phyloP scores from a whole-genome alignment of 1,284 basidiomycete species.

The Microstroma glucosiphilum region DNA sequence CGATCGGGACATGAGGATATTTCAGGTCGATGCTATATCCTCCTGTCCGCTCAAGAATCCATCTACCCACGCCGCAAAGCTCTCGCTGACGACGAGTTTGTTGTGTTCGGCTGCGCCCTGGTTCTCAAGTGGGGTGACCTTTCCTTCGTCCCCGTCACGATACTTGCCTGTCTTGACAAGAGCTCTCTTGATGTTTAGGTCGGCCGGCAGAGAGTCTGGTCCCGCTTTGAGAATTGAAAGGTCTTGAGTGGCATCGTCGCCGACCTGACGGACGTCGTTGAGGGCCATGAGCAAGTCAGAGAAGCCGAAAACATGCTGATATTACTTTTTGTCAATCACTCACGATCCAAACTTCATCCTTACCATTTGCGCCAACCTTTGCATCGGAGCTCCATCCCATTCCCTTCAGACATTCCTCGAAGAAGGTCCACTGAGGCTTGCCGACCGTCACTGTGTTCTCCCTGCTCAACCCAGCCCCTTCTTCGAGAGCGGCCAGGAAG shows the following conservation, averaged over 20 bases:
- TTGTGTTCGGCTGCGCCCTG: neutral
- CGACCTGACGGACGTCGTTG: too few species aligned
- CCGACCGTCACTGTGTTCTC: slow-evolving; percentile 56
- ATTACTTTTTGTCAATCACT: neutral
- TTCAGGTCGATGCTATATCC: neutral
- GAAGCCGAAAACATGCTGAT: too few species aligned
- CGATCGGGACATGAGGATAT: too few species aligned
- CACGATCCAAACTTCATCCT: neutral
- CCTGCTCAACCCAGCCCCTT: slow-evolving; percentile 56
- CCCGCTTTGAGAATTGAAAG: too few species aligned
- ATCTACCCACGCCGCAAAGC: neutral
- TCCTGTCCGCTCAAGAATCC: neutral
- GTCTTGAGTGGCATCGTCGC: too few species aligned
- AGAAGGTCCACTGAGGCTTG: slow-evolving; percentile 62
- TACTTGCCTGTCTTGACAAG: slow-evolving; percentile 63
- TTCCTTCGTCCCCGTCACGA: slow-evolving; percentile 58
- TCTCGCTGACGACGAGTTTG: neutral
- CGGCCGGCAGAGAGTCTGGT: neutral
- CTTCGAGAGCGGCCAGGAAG: slow-evolving; percentile 63
- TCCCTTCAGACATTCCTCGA: slow-evolving; percentile 58
- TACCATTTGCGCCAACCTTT: slow-evolving; percentile 27
- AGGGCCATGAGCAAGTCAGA: too few species aligned
- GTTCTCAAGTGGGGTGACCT: neutral
- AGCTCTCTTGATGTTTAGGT: slow-evolving; percentile 10
- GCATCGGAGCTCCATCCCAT: slow-evolving; percentile 40